Evolutionary conservation across 768 basidiomycete species (phyloP), one percentile per base, ranked within the genome.

Genomic region (Collybiopsis luxurians): DNA sequence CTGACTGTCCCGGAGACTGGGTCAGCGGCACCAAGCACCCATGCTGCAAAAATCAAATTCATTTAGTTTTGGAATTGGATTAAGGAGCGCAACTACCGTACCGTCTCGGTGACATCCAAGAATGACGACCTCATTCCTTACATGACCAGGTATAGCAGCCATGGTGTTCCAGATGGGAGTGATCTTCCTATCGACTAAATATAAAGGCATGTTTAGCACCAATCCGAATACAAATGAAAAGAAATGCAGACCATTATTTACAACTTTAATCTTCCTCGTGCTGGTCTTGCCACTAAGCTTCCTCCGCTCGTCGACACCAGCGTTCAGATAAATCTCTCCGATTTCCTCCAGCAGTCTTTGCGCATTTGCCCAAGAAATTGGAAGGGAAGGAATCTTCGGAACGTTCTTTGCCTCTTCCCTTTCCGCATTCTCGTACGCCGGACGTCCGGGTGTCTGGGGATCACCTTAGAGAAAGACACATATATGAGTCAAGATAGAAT

Each of bases 51-150:
- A 23, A 42, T 19, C 2, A 11, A 4, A 52, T n/a, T 26, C 15
- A 27, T 9, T 40, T 1, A 23, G 19, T 7, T n/a, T n/a, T n/a
- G n/a, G n/a, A n/a, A n/a, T n/a, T n/a, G n/a, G n/a, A n/a, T n/a
- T n/a, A n/a, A n/a, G n/a, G n/a, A n/a, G n/a, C n/a, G n/a, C 9
- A 17, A 23, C 12, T 10, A 57, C 59, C 57, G 47, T 54, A 63
- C 50, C 85, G 73, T 89, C 88, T n/a, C 88, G 75, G 67, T 90
- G 89, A 61, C 84, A 86, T 7, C 89, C 89, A 28, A 91, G 59
- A 11, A 90, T 68, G 40, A 91, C 78, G 7, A 88, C 77, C 65
- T 91, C 88, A 61, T 86, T 83, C 57, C 73, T 73, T 60, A 87
- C 75, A 55, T 79, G 77, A 0, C 87, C 87, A 1, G 86, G 86